phyloP scores from a whole-genome alignment of 2,329 filamentous ascomycete species.

The Fusarium mundagurra region DNA sequence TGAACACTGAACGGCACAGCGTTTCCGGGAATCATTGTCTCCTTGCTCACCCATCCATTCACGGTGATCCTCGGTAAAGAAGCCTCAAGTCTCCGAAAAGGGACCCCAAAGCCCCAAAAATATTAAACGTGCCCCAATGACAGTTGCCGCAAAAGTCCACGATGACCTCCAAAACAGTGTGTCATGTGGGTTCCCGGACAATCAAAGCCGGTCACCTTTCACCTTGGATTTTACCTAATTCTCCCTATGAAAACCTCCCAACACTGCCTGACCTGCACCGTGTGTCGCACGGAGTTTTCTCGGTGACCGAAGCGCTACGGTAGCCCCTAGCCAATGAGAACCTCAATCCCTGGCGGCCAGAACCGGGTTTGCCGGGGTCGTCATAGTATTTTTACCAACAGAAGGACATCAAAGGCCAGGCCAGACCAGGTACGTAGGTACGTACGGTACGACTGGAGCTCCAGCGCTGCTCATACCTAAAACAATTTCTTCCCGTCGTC shows the following conservation, averaged over 20 bases:
- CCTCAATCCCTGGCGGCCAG: conserved; percentile 32
- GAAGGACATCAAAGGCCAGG: conserved; percentile 42
- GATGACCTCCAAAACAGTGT: conserved; percentile 38
- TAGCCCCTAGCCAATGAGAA: conserved; percentile 32
- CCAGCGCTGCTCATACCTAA: conserved; percentile 24
- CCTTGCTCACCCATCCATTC: conserved; percentile 24
- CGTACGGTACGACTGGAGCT: conserved; percentile 24
- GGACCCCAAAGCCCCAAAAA: conserved; percentile 32
- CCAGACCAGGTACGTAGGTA: conserved; percentile 9
- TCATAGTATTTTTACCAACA: conserved; percentile 43
- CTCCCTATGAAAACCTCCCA: conserved; percentile 6
- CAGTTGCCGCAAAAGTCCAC: conserved; percentile 19
- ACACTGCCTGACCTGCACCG: conserved; percentile 35
- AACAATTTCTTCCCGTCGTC: conserved; percentile 39
- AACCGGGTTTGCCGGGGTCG: conserved; percentile 45
- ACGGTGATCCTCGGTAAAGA: conserved; percentile 37
- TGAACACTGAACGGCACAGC: conserved; percentile 21
- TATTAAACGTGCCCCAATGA: conserved; percentile 30
- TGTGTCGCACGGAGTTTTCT: conserved; percentile 35
- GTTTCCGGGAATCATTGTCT: conserved; percentile 22
- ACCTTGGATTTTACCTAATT: conserved; percentile 6
- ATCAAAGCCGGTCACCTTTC: conserved; percentile 30
- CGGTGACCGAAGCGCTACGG: conserved; percentile 31
- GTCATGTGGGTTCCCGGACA: conserved; percentile 26
- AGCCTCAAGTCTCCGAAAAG: conserved; percentile 30